Conservation (phyloP, 805 yeast species). For the Yamadazyma sp. region DNA sequence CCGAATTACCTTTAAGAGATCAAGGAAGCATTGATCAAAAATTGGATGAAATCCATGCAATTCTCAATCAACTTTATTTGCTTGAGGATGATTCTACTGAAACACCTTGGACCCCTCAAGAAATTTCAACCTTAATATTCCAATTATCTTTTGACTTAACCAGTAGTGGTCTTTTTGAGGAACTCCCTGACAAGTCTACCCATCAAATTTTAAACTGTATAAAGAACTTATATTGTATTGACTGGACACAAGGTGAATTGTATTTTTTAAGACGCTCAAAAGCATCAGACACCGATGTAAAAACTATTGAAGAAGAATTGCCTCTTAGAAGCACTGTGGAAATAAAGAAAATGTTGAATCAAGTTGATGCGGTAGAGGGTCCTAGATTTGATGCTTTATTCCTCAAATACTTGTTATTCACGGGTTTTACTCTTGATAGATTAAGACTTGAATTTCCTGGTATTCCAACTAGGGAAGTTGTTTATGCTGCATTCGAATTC, state of each 20-base stretch:
- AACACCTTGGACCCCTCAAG: conserved; percentile 8
- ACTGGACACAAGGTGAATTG: conserved; percentile 6
- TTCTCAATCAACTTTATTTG: background rate
- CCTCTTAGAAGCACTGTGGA: conserved; percentile 10
- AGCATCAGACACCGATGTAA: background rate
- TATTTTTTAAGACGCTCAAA: conserved; percentile 5
- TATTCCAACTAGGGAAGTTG: conserved; percentile 15
- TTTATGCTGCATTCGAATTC: conserved; percentile 16
- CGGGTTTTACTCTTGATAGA: conserved; percentile 9
- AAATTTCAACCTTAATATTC: conserved; percentile 9
- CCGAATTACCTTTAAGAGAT: conserved; percentile 5
- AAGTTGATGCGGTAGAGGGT: conserved; percentile 1
- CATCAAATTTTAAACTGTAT: conserved; percentile 9
- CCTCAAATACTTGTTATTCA: conserved; percentile 8
- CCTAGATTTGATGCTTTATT: conserved; percentile 5
- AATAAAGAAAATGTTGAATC: background rate
- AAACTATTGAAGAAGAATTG: conserved; percentile 9
- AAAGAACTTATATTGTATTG: background rate
- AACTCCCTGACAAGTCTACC: conserved; percentile 11
- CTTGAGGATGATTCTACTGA: background rate
- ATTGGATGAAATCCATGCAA: background rate
- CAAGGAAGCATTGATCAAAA: background rate
- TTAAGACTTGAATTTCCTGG: conserved; percentile 12
- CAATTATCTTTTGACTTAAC: conserved; percentile 13
- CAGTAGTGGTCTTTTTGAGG: conserved; percentile 10